Conservation (phyloP, 2,329 filamentous ascomycete genomes). For the Neonectria neomacrospora region DNA sequence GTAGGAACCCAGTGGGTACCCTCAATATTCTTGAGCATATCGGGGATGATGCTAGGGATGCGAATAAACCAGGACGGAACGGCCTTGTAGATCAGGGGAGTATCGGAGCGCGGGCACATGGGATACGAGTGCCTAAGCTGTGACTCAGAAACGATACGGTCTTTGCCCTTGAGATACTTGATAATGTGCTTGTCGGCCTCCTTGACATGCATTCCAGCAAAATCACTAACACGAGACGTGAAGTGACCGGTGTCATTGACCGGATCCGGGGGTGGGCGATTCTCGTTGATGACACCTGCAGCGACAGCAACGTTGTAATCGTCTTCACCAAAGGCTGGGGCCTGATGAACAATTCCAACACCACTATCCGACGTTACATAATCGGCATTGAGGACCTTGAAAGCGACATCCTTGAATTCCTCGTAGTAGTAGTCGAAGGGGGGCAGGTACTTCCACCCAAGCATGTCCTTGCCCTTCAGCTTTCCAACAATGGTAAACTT, state of each 20-base stretch:
- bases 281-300: slow-evolving; percentile 80
- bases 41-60: slow-evolving; percentile 82
- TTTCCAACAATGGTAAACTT: slow-evolving; percentile 87
- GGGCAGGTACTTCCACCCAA: slow-evolving; percentile 89
- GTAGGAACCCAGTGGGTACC: slow-evolving; percentile 91
- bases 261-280: slow-evolving; percentile 85
- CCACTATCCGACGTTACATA: slow-evolving; percentile 93
- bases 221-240: slow-evolving; percentile 80
- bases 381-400: slow-evolving; percentile 82
- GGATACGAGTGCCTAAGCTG: slow-evolving; percentile 93
- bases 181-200: slow-evolving; percentile 93
- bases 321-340: slow-evolving; percentile 94
- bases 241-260: slow-evolving; percentile 88
- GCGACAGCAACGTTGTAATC: slow-evolving; percentile 88
- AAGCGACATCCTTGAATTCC: slow-evolving; percentile 85
- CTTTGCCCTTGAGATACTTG: slow-evolving; percentile 82
- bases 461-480: slow-evolving; percentile 84
- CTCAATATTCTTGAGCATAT: slow-evolving; percentile 92
- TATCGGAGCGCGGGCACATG: slow-evolving; percentile 95
- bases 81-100: slow-evolving; percentile 89
- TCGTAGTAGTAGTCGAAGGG: slow-evolving; percentile 92
- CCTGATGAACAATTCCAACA: slow-evolving; percentile 93
- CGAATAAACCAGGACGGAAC: slow-evolving; percentile 96
- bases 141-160: slow-evolving; percentile 83
- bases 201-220: slow-evolving; percentile 89